Evolutionary conservation across 768 basidiomycete species (phyloP).

Genomic region (Boletus edulis): DNA sequence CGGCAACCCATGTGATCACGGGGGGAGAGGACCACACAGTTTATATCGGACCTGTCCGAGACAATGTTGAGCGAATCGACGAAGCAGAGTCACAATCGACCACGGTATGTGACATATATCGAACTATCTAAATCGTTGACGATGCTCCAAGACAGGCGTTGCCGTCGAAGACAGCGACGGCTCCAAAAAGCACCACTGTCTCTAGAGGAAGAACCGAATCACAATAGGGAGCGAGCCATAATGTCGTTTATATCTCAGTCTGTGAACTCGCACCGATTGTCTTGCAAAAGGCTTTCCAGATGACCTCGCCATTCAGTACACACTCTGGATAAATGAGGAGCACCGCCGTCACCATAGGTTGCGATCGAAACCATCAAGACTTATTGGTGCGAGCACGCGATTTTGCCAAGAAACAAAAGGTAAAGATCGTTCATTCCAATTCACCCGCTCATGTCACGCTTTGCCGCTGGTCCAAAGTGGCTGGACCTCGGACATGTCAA

Average conservation of each 20-base stretch:
- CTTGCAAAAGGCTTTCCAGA: background rate
- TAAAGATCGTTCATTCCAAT: too few relatives aligned
- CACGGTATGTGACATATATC: background rate
- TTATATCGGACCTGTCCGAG: background rate
- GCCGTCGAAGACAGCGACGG: background rate
- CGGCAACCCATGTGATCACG: background rate
- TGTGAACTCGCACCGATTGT: background rate
- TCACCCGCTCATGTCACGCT: too few relatives aligned
- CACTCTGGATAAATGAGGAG: too few relatives aligned
- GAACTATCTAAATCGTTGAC: background rate
- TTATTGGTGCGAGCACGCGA: too few relatives aligned
- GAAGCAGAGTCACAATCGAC: background rate
- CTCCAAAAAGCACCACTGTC: background rate
- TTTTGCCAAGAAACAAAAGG: too few relatives aligned
- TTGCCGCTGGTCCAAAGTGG: conserved; percentile 8
- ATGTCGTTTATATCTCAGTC: background rate
- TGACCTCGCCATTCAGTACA: background rate
- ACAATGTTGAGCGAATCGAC: background rate
- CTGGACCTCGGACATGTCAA: conserved; percentile 20
- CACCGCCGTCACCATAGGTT: background rate
- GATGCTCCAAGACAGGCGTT: background rate
- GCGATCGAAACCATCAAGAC: too few relatives aligned
- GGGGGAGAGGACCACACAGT: background rate
- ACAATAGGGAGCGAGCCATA: background rate
- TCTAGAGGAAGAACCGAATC: background rate